These are phyloP conservation scores for Chaetomium sp. DNA, from an alignment of 2,329 filamentous ascomycete species.

Conservation along the genomic window DNA sequence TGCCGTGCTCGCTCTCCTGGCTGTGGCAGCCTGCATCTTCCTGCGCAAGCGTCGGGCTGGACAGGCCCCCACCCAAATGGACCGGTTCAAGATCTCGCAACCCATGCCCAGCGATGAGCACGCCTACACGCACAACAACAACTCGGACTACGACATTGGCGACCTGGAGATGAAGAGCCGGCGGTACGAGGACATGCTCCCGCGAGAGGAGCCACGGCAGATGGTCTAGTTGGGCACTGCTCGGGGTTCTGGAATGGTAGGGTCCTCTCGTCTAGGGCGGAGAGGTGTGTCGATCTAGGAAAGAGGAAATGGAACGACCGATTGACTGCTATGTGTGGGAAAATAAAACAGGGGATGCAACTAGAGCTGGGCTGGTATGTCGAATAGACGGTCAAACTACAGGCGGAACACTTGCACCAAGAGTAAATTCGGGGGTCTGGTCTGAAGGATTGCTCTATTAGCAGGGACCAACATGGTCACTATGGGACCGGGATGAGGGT, in stretches of 20 bases:
- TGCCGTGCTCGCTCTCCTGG: conserved; percentile 45
- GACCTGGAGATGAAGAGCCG: conserved; percentile 56
- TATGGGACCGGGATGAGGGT: neutral
- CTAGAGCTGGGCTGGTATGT: neutral
- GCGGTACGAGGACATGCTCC: conserved; percentile 61
- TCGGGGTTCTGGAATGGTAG: conserved; percentile 6
- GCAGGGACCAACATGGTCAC: neutral
- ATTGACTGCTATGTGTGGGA: neutral
- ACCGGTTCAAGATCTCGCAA: conserved; percentile 51
- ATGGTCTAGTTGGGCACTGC: conserved; percentile 37
- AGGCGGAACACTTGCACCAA: neutral
- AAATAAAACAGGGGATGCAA: neutral
- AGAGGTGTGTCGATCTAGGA: conserved; percentile 3
- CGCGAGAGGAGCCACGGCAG: conserved; percentile 51
- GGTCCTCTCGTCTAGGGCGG: neutral
- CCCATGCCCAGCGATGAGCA: conserved; percentile 53
- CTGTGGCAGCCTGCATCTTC: conserved; percentile 46
- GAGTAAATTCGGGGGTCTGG: neutral
- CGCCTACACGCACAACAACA: conserved; percentile 42
- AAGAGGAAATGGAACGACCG: neutral
- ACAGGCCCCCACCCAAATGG: conserved; percentile 31
- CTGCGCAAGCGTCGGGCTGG: conserved; percentile 36
- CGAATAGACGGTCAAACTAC: neutral
- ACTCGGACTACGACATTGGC: conserved; percentile 44
- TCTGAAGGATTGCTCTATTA: neutral